phyloP scores from a whole-genome alignment of 371 early-diverging fungal species.

The Umbelopsis sp. region DNA sequence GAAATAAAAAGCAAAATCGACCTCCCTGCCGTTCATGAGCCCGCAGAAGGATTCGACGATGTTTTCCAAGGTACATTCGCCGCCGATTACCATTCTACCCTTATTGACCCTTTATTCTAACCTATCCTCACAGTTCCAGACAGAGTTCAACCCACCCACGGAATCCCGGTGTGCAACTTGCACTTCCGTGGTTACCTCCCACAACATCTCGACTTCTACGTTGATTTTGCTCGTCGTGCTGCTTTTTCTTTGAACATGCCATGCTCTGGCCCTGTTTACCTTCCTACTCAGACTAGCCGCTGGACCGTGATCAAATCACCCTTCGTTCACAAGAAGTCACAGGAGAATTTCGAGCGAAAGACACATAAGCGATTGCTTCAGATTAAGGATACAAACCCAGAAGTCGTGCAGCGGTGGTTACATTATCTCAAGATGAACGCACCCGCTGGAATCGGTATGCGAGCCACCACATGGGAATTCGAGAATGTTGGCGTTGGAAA shows the following conservation, averaged over 20 bases:
- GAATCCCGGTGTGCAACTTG: conserved; percentile 73
- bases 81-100: no score
- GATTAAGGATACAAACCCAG: conserved; percentile 79
- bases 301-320: conserved; percentile 94
- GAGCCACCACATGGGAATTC: conserved; percentile 71
- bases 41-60: conserved; percentile 30
- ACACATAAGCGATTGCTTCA: conserved; percentile 86
- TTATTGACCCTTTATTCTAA: not conserved
- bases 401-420: conserved; percentile 78
- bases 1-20: conserved; percentile 15
- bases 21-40: conserved; percentile 28
- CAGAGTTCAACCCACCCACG: conserved; percentile 58
- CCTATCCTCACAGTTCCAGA: conserved; percentile 33
- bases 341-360: conserved; percentile 94
- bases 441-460: conserved; percentile 80
- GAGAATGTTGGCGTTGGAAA: conserved; percentile 51
- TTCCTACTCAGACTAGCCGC: conserved; percentile 79
- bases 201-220: conserved; percentile 85
- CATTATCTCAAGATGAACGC: conserved; percentile 75
- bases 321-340: conserved; percentile 96
- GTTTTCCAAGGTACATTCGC: conserved; percentile 32
- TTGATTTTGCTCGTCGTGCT: conserved; percentile 83
- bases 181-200: conserved; percentile 76
- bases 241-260: conserved; percentile 81
- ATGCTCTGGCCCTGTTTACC: conserved; percentile 71